Percentiles rank a stretch among this genome's conserved stretches.
Conservation (phyloP, 2,329 filamentous ascomycete genomes). For the Chrysosporium queenslandicum region DNA sequence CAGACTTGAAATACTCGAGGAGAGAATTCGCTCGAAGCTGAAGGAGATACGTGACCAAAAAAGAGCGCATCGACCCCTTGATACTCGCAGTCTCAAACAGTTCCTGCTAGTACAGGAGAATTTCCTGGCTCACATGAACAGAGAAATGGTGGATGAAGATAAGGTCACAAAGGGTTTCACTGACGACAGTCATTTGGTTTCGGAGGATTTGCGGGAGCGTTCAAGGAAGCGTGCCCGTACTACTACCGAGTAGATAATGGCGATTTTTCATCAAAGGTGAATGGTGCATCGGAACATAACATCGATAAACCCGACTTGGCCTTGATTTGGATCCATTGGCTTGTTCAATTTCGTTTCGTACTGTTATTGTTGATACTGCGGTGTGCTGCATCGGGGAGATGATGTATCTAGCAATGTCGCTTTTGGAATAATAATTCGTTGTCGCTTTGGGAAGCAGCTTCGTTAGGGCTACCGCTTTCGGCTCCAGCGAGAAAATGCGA, state of each 20-base stretch:
- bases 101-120: conserved; percentile 24
- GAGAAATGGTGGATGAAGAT: conserved; percentile 34
- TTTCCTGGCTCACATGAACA: conserved; percentile 34
- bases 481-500: background rate
- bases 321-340: background rate
- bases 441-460: conserved; percentile 1
- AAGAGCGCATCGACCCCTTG: conserved; percentile 25
- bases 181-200: conserved; percentile 30
- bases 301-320: no score
- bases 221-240: conserved; percentile 21
- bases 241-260: conserved; percentile 9
- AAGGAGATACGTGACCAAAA: conserved; percentile 29
- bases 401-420: background rate
- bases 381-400: background rate
- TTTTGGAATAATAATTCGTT: background rate
- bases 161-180: conserved; percentile 30
- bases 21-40: conserved; percentile 43
- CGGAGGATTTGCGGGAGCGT: conserved; percentile 28
- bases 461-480: background rate
- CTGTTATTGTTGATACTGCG: background rate
- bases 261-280: background rate
- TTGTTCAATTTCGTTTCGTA: background rate
- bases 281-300: background rate
- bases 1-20: conserved; percentile 52
- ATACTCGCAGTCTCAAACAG: conserved; percentile 22